Conservation (phyloP, 2,329 filamentous ascomycete genomes). For the Colletotrichum kahawae region DNA sequence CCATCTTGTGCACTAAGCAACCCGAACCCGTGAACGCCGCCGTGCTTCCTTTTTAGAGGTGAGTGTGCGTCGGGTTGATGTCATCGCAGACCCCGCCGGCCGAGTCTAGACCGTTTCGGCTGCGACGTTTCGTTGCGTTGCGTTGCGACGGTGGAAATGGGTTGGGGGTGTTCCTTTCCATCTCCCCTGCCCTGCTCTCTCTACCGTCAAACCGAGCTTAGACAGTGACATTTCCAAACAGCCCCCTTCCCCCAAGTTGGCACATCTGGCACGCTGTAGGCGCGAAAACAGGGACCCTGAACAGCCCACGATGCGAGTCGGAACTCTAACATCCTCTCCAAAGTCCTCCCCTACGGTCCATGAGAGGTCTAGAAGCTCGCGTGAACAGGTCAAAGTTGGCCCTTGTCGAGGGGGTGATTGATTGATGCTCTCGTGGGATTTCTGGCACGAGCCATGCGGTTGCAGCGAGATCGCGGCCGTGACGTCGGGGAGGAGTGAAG, state of each 20-base stretch:
- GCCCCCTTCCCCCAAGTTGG: neutral
- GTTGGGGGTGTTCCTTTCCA: neutral
- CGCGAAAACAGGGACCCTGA: neutral
- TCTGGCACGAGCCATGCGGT: neutral
- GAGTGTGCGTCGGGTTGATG: neutral
- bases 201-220: neutral
- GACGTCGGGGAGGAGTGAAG: neutral
- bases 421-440: neutral
- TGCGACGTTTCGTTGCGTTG: neutral
- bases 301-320: neutral
- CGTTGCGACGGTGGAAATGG: neutral
- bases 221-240: neutral
- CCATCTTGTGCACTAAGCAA: neutral
- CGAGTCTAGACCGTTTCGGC: conserved; percentile 1
- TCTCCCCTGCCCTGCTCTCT: neutral
- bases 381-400: neutral
- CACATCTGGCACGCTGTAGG: neutral
- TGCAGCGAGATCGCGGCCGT: neutral
- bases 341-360: neutral
- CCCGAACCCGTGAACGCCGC: neutral
- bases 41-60: neutral
- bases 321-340: neutral
- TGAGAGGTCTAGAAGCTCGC: neutral
- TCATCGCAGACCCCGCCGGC: neutral
- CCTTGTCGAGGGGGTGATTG: neutral